phyloP scores from a whole-genome alignment of 1,284 basidiomycete species.

The Pseudozyma thailandica region DNA sequence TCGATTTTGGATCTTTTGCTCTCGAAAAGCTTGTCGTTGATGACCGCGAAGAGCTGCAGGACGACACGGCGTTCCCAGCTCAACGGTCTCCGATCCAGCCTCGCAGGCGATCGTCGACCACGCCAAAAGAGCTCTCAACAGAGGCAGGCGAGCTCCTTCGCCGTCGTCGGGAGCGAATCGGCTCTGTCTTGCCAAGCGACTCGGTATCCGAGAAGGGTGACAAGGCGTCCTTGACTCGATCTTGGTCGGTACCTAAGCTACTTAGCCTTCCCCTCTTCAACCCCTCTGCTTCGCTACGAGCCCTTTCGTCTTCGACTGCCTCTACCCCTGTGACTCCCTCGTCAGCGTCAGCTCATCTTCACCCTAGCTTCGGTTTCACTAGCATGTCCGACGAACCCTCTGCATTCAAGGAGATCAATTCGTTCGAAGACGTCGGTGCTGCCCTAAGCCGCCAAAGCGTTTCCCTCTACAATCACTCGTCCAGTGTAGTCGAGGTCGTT shows the following conservation, averaged over 20 bases:
- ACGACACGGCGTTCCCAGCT: background rate
- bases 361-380: conserved; percentile 29
- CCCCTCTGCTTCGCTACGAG: conserved; percentile 26
- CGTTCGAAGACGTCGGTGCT: conserved; percentile 28
- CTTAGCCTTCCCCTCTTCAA: conserved; percentile 35
- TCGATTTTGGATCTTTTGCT: conserved; percentile 41
- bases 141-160: conserved; percentile 36
- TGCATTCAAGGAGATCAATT: conserved; percentile 16
- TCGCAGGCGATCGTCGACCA: conserved; percentile 26
- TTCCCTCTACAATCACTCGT: conserved; percentile 5
- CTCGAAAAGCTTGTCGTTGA: conserved; percentile 28
- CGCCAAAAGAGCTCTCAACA: conserved; percentile 30
- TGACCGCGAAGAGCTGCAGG: conserved; percentile 3
- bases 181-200: conserved; percentile 16
- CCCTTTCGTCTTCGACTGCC: conserved; percentile 23
- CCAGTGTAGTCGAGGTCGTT: background rate
- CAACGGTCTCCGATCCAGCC: conserved; percentile 19
- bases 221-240: conserved; percentile 17
- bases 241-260: conserved; percentile 42
- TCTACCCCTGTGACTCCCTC: conserved; percentile 27
- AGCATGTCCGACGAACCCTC: conserved; percentile 1
- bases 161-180: conserved; percentile 29
- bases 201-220: background rate
- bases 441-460: conserved; percentile 12
- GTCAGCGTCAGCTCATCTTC: conserved; percentile 13